Evolutionary conservation across 371 early-diverging fungal genomes (phyloP), one percentile per base, ranked within the genome.

Genomic region (Zychaea mexicana): DNA sequence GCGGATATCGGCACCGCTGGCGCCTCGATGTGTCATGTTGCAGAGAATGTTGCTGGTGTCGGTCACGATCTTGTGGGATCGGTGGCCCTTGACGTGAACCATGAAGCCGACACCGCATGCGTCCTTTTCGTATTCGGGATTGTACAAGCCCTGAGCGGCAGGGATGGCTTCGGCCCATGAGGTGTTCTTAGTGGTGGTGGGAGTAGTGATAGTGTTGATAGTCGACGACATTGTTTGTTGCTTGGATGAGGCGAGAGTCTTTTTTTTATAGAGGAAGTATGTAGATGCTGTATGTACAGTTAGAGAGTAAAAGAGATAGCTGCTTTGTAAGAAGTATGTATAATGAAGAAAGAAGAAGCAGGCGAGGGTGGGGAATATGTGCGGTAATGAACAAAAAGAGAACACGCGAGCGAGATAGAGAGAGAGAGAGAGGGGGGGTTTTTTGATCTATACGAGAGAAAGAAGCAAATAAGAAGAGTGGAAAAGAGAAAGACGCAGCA

Each of bases 31-130:
- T 56, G 94, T 94, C 96, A 96, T 95, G 80, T 96, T 96, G 83
- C 96, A 95, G 28, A 98, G 90, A 67, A 98, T 85, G 72, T 81
- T 75, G 64, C 87, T 84, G 13, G 97, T 96, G 78, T 97, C 93
- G 57, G 83, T 87, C 52, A 97, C 83, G 58, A 97, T 91, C 72
- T 88, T 85, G 87, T 98, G 95, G n/a, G 92, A 90, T 32, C 89
- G 73, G 9, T 77, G 69, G 61, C 92, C 93, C 70, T 94, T 92
- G 79, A 98, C 93, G 76, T 94, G 90, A 54, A 94, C 92, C 68
- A 96, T 91, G 72, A 98, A 98, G 2, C 98, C 98, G 60, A 98
- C 98, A 80, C 98, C 98, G 76, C 98, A 98, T 9, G 96, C 88
- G 73, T 97, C 97, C 66, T 94, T 94, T 82, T 97, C 97, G 66